These are phyloP conservation scores for Isoetes taiwanensis DNA, from an alignment of 75 land plant genomes.

Conservation along the genomic window DNA sequence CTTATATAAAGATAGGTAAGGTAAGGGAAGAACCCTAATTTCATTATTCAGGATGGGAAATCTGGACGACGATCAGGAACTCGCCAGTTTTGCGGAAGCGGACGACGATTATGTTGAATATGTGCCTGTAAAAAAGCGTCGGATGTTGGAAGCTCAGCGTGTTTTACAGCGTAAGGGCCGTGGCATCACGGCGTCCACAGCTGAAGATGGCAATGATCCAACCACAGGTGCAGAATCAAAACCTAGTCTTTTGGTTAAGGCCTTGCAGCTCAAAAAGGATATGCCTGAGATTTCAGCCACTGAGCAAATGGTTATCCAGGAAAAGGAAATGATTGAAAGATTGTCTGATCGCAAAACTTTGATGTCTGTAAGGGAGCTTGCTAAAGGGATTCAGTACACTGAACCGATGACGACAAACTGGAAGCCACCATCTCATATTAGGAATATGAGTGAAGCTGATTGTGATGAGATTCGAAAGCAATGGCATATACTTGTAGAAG, in stretches of 20 bases:
- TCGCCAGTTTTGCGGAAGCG: slow-evolving; percentile 25
- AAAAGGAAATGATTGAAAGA: slow-evolving; percentile 83
- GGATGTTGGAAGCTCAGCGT: slow-evolving; percentile 63
- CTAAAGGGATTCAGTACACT: slow-evolving; percentile 77
- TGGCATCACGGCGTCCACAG: not conserved
- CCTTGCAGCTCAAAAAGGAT: slow-evolving; percentile 67
- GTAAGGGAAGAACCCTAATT: too few relatives aligned
- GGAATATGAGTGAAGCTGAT: slow-evolving; percentile 34
- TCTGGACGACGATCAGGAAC: too few relatives aligned
- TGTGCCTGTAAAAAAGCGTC: slow-evolving; percentile 61
- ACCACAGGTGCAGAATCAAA: slow-evolving; percentile 33
- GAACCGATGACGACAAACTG: slow-evolving; percentile 76
- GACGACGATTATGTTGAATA: slow-evolving; percentile 65
- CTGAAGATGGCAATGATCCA: slow-evolving; percentile 14
- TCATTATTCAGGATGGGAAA: too few relatives aligned
- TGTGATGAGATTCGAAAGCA: slow-evolving; percentile 58
- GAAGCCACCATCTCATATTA: slow-evolving; percentile 59
- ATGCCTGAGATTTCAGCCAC: slow-evolving; percentile 56
- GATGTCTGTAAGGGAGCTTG: slow-evolving; percentile 81
- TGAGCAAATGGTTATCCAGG: slow-evolving; percentile 62
- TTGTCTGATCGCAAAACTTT: slow-evolving; percentile 66
- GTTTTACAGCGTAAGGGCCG: slow-evolving; percentile 58
- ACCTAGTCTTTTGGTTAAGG: slow-evolving; percentile 70
- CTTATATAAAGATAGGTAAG: too few relatives aligned
- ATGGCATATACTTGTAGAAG: slow-evolving; percentile 89